Base-by-base conservation (phyloP, 2,329 filamentous ascomycete species). In the Fonsecaea nubica region DNA sequence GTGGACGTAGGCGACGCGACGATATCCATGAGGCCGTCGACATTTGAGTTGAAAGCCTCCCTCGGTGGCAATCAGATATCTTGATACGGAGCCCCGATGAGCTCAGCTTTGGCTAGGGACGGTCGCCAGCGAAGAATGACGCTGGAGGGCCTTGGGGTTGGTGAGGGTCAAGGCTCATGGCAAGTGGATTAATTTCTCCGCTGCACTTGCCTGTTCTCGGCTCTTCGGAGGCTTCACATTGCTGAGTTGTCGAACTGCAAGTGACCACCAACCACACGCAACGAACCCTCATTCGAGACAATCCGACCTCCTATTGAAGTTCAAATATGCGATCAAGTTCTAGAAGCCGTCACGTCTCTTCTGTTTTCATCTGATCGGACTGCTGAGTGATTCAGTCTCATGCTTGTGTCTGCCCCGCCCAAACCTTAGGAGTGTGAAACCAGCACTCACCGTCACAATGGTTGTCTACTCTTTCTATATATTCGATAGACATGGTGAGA, bases 391-490 rank as follows among this genome's bases (percentile, higher is more conserved):
- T 52, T 53, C n/a, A 18, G 21, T 45, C 50, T 48, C 10, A 30
- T n/a, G n/a, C n/a, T n/a, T 18, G 30, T 18, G 25, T 18, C 30
- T 50, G 18, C 13, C 21, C 15, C 30, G 25, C 2, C 15, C 45
- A 8, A 25, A 25, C 25, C 45, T 50, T 50, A 30, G 35, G 6
- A 6, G 30, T 30, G 18, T 3, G n/a, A 7, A 21, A 32, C 30
- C 13, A 25, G 30, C 33, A 35, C 21, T 18, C 36, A 36, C 30
- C 35, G 58, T 72, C 78, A 83, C 74, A 76, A 98, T 99, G 95
- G 89, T 91, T 68, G 91, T 98, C 79, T 98, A 96, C 82, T 93
- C 93, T 67, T 97, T 99, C 82, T 97, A 97, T 85, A 97, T 99
- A 77, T 99, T 99, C 79, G 95, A 99, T 82, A 90, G 95, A 72